Evolutionary conservation across 352 stramenopile genomes (phyloP).

Genomic region (Salisapilia sapeloensis): DNA sequence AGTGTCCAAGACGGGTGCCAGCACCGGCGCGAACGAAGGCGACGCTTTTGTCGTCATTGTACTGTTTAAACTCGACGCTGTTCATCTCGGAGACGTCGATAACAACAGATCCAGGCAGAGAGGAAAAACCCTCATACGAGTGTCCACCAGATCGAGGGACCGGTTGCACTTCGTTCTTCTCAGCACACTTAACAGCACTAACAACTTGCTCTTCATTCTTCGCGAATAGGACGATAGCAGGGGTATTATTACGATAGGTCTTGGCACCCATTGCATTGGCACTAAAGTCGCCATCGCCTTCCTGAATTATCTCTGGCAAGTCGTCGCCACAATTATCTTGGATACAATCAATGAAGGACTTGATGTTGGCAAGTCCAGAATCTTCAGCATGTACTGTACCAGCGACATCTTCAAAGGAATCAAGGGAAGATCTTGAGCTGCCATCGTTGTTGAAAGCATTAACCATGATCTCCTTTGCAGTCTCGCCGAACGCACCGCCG

Average conservation of each 20-base stretch:
- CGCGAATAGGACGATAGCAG: constrained; percentile 27
- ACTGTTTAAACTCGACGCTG: constrained; percentile 10
- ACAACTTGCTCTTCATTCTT: constrained; percentile 20
- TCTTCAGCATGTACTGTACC: no score
- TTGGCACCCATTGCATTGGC: constrained; percentile 34
- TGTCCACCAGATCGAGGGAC: constrained; percentile 31
- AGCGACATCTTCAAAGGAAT: no score
- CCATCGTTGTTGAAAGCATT: no score
- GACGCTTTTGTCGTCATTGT: constrained; percentile 9
- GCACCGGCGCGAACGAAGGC: constrained; percentile 17
- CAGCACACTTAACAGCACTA: constrained; percentile 16
- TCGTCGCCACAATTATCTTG: no score
- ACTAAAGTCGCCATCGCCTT: no score
- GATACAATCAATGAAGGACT: no score
- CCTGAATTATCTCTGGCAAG: no score
- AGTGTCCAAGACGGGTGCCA: constrained; percentile 17
- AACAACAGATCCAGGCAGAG: constrained; percentile 30
- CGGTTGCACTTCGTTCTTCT: constrained; percentile 11
- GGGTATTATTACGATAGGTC: constrained; percentile 19
- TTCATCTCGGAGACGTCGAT: constrained; percentile 47
- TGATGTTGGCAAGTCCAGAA: no score
- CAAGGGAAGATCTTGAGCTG: no score
- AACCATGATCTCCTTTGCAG: no score
- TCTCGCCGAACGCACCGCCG: no score
- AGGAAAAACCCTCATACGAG: constrained; percentile 37